Percentiles rank a stretch among this genome's conserved stretches.
Evolutionary conservation across 805 yeast genomes (phyloP).

Genomic region (Ogataea nitratoaversa): DNA sequence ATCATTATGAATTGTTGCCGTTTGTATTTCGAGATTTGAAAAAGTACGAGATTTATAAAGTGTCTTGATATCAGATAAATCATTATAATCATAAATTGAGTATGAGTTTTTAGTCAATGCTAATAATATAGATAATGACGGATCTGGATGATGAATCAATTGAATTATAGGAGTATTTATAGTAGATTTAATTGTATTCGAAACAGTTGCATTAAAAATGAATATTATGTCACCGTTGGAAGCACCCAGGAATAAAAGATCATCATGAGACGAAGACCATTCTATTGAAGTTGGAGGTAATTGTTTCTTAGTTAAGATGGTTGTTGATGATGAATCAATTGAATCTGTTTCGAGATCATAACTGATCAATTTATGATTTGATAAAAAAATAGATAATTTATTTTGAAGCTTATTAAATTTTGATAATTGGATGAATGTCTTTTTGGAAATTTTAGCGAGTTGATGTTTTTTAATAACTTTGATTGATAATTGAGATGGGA

Average conservation of each 20-base stretch:
- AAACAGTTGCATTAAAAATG: neutral
- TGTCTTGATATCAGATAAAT: neutral
- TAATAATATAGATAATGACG: neutral
- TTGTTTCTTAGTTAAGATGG: neutral
- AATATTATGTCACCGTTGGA: neutral
- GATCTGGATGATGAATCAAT: constrained; percentile 1
- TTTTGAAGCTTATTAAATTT: neutral
- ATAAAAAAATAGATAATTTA: neutral
- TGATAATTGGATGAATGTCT: neutral
- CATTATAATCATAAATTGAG: neutral
- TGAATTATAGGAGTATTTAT: neutral
- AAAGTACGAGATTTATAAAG: neutral
- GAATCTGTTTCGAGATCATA: neutral
- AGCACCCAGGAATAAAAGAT: neutral
- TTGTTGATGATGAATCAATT: no score
- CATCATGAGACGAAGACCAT: neutral
- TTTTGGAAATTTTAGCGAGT: neutral
- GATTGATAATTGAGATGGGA: neutral
- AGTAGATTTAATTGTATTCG: no score
- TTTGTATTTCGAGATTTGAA: neutral
- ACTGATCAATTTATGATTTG: neutral
- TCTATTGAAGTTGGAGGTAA: neutral
- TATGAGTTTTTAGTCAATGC: neutral
- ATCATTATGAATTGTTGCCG: constrained; percentile 32
- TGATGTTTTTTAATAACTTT: neutral